Base-by-base conservation (phyloP, 495 filamentous ascomycete species). In the Aspergillus incahuasiensis region DNA sequence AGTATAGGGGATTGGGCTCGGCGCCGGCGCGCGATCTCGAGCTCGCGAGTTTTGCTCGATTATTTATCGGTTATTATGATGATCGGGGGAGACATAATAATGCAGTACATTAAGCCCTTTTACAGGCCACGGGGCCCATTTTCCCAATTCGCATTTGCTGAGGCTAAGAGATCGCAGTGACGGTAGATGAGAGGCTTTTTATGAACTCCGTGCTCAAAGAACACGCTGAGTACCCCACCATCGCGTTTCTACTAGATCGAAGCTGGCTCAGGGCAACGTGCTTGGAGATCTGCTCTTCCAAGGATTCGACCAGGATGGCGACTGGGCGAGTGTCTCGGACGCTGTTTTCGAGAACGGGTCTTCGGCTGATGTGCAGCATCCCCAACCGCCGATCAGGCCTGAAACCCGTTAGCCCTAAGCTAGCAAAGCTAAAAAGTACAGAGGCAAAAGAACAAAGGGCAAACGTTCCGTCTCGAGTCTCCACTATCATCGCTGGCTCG, bases 381-480 rank as follows among this genome's bases (percentile, higher is more conserved):
- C 57, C 55, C 56, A 54, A 58, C 40, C 39, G 61, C 52, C 52
- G 58, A 64, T 64, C 61, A 35, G 48, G 12, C 58, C 61, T 55
- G 55, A 63, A 63, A 50, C 50, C 58, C 47, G 21, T 40, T 63
- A 56, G 56, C 40, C 4, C 9, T 2, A 44, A 19, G 18, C 16
- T 28, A 41, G 52, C 32, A 58, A 45, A 32, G 28, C 48, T 25
- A 53, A 54, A 45, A 50, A 9, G 20, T 28, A 34, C 22, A 53
- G 32, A 59, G 48, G 4, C 11, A 3, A 34, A 49, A 48, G 35
- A 47, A 60, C 35, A 32, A 50, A 39, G 32, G 13, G 32, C 32
- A 12, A 35, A 35, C 32, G 32, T 15, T 39, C 18, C 20, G 20
- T 21, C 41, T 44, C 20, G 18, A 21, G 41, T 21, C 12, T 24